A percentile compares a stretch with the other conserved stretches of the same genome.
phyloP scores from a whole-genome alignment of 495 filamentous ascomycete genomes.

The Aspergillus heteromorphus region DNA sequence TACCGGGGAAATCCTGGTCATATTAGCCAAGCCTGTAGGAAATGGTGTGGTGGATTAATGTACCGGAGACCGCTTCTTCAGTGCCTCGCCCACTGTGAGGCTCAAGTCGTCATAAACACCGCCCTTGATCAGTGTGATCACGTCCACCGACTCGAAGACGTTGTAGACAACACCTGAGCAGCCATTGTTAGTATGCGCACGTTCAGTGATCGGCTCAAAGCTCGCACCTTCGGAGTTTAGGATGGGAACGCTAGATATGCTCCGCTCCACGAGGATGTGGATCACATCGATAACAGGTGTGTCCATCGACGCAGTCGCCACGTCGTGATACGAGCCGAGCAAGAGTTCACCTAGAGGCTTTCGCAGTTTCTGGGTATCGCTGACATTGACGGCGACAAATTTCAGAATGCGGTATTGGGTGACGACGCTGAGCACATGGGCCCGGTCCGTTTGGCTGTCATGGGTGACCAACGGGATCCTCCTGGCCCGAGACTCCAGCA shows the following conservation, averaged over 20 bases:
- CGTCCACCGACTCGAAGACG: constrained; percentile 96
- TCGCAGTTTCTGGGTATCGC: constrained; percentile 80
- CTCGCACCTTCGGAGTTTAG: constrained; percentile 66
- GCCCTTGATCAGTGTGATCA: constrained; percentile 92
- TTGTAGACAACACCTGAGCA: constrained; percentile 75
- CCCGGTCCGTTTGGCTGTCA: constrained; percentile 88
- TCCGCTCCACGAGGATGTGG: constrained; percentile 83
- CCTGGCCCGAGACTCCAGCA: constrained; percentile 88
- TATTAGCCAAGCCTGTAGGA: neutral
- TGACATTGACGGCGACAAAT: constrained; percentile 96
- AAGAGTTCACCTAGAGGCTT: constrained; percentile 82
- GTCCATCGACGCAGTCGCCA: constrained; percentile 83
- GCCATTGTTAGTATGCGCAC: neutral
- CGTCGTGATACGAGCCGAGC: constrained; percentile 75
- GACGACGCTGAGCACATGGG: constrained; percentile 92
- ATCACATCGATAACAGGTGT: constrained; percentile 95
- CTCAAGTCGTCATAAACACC: constrained; percentile 87
- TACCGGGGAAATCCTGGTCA: constrained; percentile 79
- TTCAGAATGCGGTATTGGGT: constrained; percentile 98
- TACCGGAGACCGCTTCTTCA: constrained; percentile 79
- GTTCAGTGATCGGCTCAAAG: neutral
- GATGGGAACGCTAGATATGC: constrained; percentile 93
- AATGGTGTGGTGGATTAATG: constrained; percentile 6
- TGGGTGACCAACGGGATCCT: constrained; percentile 91
- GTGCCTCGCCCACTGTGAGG: constrained; percentile 80